Percentiles rank a stretch among this genome's conserved stretches.
Conservation (phyloP, 345 rosid species). For the Schrenkiella parvula region DNA sequence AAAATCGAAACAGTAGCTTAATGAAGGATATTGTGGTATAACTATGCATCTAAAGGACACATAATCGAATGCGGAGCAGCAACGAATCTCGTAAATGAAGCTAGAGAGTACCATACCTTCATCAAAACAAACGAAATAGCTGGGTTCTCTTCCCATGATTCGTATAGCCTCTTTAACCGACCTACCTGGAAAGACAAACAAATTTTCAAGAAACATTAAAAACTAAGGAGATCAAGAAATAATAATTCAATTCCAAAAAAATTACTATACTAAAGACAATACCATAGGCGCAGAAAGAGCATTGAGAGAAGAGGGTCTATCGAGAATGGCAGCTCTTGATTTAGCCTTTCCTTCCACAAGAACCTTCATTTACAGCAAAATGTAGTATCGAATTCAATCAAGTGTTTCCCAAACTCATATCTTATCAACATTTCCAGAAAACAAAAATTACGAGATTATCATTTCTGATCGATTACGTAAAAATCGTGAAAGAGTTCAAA, state of each 20-base stretch:
- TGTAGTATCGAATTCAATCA: too few species aligned
- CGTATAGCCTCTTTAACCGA: constrained; percentile 71
- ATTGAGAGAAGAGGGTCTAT: constrained; percentile 68
- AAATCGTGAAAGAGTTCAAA: not conserved
- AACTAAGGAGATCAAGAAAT: not conserved
- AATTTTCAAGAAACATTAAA: not conserved
- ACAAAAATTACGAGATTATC: not conserved
- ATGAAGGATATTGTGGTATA: not conserved
- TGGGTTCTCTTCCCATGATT: constrained; percentile 93
- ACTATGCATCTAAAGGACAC: not conserved
- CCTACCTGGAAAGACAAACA: constrained; percentile 42
- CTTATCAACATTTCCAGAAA: not conserved
- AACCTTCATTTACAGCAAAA: constrained; percentile 51
- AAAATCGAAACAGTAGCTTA: constrained; percentile 36
- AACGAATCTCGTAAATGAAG: not conserved
- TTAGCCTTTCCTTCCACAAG: constrained; percentile 86
- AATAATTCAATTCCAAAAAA: not conserved
- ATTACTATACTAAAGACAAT: not conserved
- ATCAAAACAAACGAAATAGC: constrained; percentile 74
- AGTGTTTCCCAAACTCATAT: not conserved
- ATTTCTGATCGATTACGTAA: not conserved
- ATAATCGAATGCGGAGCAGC: not conserved
- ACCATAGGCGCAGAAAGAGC: constrained; percentile 75
- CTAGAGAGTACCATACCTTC: constrained; percentile 55
- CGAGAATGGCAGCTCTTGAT: constrained; percentile 85